Conservation (phyloP, 225 moss, liverwort and hornwort species). For the Polytrichum formosum region DNA sequence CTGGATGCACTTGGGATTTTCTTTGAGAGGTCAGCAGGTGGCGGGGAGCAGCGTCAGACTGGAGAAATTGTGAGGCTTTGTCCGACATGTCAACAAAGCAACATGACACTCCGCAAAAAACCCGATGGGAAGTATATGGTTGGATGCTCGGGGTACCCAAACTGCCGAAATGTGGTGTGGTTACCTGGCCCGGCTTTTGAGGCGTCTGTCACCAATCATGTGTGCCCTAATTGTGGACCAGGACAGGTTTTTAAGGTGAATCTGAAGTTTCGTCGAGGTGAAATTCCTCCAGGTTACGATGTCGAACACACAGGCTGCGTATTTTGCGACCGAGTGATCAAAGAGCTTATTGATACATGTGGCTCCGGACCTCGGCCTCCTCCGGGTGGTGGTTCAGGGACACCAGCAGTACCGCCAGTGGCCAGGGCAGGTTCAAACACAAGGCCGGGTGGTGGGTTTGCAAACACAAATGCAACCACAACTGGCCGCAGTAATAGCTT, state of each 20-base stretch:
- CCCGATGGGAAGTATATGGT: slow-evolving; percentile 90
- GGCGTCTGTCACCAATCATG: slow-evolving; percentile 66
- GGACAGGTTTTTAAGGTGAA: slow-evolving; percentile 78
- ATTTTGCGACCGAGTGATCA: slow-evolving; percentile 87
- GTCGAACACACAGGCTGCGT: slow-evolving; percentile 88
- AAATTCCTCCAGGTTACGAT: slow-evolving; percentile 87
- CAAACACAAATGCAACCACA: slow-evolving; percentile 17
- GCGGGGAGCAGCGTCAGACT: slow-evolving; percentile 62
- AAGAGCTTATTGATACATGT: slow-evolving; percentile 91
- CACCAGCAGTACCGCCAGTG: slow-evolving; percentile 27
- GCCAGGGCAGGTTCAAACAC: too few species aligned
- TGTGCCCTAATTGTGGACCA: slow-evolving; percentile 82
- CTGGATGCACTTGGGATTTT: slow-evolving; percentile 91
- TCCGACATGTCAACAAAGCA: slow-evolving; percentile 72
- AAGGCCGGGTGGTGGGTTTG: too few species aligned
- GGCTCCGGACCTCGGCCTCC: slow-evolving; percentile 73
- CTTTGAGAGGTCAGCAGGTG: slow-evolving; percentile 92
- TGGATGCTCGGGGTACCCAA: slow-evolving; percentile 87
- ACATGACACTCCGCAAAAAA: slow-evolving; percentile 79
- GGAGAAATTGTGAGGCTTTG: slow-evolving; percentile 85
- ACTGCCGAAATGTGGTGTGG: slow-evolving; percentile 95
- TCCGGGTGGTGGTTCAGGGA: slow-evolving; percentile 47
- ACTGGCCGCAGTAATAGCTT: slow-evolving; percentile 17
- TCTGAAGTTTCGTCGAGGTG: slow-evolving; percentile 85
- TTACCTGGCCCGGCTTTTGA: slow-evolving; percentile 82